Percentiles rank a stretch among this genome's conserved stretches.
These are phyloP conservation scores for Fusarium nelsonii DNA, from an alignment of 2,329 filamentous ascomycete species.

Conservation along the genomic window DNA sequence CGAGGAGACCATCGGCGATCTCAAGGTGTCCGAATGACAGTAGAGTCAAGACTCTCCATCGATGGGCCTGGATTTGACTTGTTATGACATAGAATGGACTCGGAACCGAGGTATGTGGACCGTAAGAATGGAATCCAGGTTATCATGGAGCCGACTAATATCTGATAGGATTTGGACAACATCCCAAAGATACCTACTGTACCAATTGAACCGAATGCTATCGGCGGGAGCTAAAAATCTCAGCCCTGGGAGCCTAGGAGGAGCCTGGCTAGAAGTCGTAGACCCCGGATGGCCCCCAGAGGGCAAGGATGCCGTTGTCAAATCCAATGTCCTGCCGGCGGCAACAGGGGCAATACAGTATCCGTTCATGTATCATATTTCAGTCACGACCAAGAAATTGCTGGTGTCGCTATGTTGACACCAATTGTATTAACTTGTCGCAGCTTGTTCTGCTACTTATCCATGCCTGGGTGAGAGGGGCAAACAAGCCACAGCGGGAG, in stretches of 20 bases:
- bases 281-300: conserved; percentile 12
- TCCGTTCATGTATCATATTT: conserved; percentile 37
- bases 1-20: conserved; percentile 19
- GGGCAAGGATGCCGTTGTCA: background rate
- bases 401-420: conserved; percentile 13
- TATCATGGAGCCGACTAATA: conserved; percentile 1
- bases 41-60: background rate
- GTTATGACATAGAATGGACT: conserved; percentile 21
- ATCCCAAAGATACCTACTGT: background rate
- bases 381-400: conserved; percentile 17
- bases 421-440: conserved; percentile 16
- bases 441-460: conserved; percentile 2
- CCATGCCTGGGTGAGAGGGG: background rate
- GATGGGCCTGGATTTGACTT: conserved; percentile 8
- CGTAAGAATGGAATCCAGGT: conserved; percentile 1
- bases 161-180: background rate
- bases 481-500: conserved; percentile 15
- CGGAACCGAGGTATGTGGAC: conserved; percentile 1
- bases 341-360: conserved; percentile 17
- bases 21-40: background rate
- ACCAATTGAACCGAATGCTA: background rate
- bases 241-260: conserved; percentile 4
- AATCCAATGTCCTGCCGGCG: conserved; percentile 29
- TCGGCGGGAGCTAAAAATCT: conserved; percentile 26
- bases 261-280: conserved; percentile 14